Evolutionary conservation across 352 stramenopile species (phyloP).

Genomic region (Aphanomyces cochlioides): DNA sequence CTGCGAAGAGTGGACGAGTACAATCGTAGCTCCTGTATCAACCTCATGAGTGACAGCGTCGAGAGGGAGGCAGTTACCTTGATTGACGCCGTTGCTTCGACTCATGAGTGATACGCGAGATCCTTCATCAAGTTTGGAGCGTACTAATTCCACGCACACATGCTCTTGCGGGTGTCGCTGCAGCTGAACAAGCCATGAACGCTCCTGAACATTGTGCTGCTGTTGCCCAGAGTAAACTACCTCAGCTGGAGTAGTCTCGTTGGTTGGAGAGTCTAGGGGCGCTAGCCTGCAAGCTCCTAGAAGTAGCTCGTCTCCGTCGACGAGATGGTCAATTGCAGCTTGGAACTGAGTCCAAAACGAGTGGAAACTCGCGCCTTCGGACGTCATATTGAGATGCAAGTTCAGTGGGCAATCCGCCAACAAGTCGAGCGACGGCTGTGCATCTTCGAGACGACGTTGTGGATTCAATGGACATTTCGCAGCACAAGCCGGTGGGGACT

Average conservation of each 20-base stretch:
- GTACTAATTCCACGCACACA: conserved; percentile 45
- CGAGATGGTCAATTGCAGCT: conserved; percentile 43
- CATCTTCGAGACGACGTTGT: background rate
- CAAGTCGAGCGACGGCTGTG: conserved; percentile 15
- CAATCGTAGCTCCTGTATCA: conserved; percentile 36
- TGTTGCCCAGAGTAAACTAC: conserved; percentile 27
- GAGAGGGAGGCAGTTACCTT: conserved; percentile 23
- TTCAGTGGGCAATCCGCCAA: background rate
- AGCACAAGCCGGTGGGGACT: background rate
- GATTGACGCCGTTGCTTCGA: conserved; percentile 40
- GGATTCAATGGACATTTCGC: background rate
- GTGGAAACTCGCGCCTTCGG: conserved; percentile 5
- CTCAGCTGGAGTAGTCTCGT: too few relatives aligned
- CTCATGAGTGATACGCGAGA: conserved; percentile 57
- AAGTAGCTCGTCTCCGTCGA: conserved; percentile 50
- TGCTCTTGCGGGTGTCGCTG: conserved; percentile 41
- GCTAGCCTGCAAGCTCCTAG: conserved; percentile 58
- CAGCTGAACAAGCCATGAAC: conserved; percentile 55
- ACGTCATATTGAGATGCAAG: background rate
- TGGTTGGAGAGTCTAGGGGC: conserved; percentile 35
- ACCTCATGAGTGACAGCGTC: background rate
- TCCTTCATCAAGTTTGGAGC: conserved; percentile 38
- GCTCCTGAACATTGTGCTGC: background rate
- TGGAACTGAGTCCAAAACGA: conserved; percentile 20
- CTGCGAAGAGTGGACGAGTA: conserved; percentile 54